These are phyloP conservation scores for Dissophora globulifera DNA, from an alignment of 192 early-diverging fungal genomes.

Conservation along the genomic window DNA sequence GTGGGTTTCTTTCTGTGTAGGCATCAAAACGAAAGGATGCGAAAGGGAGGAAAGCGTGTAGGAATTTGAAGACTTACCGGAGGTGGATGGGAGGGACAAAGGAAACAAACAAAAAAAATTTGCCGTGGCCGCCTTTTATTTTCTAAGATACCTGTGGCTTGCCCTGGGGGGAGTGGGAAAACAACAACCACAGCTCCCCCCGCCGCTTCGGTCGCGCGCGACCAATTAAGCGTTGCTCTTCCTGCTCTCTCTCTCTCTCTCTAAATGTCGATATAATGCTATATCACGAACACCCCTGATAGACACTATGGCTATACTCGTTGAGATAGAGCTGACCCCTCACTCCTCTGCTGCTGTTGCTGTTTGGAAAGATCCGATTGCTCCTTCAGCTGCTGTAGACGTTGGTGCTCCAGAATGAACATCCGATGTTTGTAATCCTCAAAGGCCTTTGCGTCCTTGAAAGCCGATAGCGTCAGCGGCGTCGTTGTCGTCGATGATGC, in stretches of 20 bases:
- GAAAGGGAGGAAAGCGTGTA: no score
- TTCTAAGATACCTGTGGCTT: not conserved
- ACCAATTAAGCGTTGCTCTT: no score
- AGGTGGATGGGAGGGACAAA: not conserved
- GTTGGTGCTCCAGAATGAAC: slow-evolving; percentile 32
- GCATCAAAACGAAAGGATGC: not conserved
- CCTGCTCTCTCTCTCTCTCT: no score
- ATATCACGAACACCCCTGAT: no score
- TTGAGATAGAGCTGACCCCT: not conserved
- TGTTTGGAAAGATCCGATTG: not conserved
- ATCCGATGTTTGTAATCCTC: slow-evolving; percentile 28
- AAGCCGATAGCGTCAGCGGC: not conserved
- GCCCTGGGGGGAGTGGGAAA: not conserved
- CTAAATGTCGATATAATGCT: no score
- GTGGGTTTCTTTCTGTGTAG: not conserved
- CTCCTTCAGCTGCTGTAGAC: slow-evolving; percentile 18
- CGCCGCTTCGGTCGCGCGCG: no score
- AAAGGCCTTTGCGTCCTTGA: slow-evolving; percentile 4
- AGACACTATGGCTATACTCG: not conserved
- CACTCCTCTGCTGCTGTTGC: not conserved
- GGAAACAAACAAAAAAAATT: not conserved
- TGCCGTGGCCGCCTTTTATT: not conserved
- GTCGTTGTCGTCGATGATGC: not conserved
- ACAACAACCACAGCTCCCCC: not conserved
- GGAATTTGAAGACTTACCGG: no score